These are phyloP conservation scores for Monilinia fructicola DNA, from an alignment of 2,329 filamentous ascomycete species.

Conservation along the genomic window DNA sequence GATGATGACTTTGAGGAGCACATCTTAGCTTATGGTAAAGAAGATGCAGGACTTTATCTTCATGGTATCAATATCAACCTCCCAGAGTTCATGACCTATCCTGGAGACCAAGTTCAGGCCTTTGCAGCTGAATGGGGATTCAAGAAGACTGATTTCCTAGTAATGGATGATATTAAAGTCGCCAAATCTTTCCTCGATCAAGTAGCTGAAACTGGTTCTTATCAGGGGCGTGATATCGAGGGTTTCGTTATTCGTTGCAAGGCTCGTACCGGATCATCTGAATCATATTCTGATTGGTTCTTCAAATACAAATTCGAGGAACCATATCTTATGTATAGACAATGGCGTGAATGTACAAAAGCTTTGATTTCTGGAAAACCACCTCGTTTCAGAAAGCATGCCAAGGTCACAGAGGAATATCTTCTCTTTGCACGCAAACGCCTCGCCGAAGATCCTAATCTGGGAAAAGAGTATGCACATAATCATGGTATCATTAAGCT, in stretches of 20 bases:
- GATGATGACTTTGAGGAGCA: conserved; percentile 97
- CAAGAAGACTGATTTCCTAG: conserved; percentile 77
- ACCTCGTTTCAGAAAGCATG: conserved; percentile 82
- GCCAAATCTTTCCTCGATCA: conserved; percentile 81
- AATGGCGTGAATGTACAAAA: conserved; percentile 98
- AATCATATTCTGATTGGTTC: conserved; percentile 86
- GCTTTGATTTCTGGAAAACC: conserved; percentile 73
- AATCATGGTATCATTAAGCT: conserved; percentile 96
- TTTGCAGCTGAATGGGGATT: conserved; percentile 96
- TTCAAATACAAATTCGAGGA: conserved; percentile 99
- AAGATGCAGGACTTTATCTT: conserved; percentile 85
- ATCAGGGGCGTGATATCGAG: conserved; percentile 89
- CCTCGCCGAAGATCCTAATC: conserved; percentile 64
- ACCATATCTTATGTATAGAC: conserved; percentile 96
- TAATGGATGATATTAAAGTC: conserved; percentile 70
- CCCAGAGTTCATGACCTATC: conserved; percentile 87
- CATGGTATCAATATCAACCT: conserved; percentile 96
- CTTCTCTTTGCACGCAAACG: conserved; percentile 75
- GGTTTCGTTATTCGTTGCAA: conserved; percentile 95
- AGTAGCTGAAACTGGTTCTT: conserved; percentile 83
- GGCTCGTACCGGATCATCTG: conserved; percentile 49
- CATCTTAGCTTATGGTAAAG: conserved; percentile 81
- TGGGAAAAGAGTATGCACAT: conserved; percentile 71
- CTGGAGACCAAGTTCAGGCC: conserved; percentile 76
- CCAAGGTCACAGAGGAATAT: conserved; percentile 88